phyloP scores from a whole-genome alignment of 2,329 filamentous ascomycete species.

The Sporothrix schenckii region DNA sequence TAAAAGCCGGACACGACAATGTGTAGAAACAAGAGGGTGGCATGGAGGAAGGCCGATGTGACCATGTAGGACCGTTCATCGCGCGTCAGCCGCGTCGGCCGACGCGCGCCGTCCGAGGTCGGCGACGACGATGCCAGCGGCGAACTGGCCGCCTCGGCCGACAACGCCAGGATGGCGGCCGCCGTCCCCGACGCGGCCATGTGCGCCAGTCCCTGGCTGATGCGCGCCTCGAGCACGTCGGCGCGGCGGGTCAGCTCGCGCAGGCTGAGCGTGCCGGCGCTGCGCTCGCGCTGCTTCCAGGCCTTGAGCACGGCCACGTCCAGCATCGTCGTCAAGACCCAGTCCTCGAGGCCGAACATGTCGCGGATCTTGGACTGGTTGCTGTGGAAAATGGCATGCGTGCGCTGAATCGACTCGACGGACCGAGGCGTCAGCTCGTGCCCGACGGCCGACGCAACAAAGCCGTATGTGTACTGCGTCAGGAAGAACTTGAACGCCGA shows the following conservation, averaged over 20 bases:
- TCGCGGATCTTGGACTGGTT: constrained; percentile 26
- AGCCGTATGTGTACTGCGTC: constrained; percentile 27
- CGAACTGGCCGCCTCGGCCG: neutral
- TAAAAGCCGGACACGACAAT: constrained; percentile 29
- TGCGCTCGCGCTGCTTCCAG: constrained; percentile 30
- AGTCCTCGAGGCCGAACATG: constrained; percentile 29
- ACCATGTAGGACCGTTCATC: constrained; percentile 29
- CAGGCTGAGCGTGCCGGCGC: constrained; percentile 28
- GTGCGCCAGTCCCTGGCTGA: constrained; percentile 6
- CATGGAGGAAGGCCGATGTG: constrained; percentile 25
- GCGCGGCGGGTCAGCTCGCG: constrained; percentile 26
- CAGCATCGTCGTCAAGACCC: constrained; percentile 27
- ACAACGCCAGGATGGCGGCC: neutral
- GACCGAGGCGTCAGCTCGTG: constrained; percentile 26
- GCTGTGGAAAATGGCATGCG: constrained; percentile 29
- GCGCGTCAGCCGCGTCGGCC: neutral
- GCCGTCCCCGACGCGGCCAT: constrained; percentile 23
- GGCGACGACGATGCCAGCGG: neutral
- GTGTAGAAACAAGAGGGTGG: constrained; percentile 22
- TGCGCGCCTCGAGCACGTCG: constrained; percentile 23
- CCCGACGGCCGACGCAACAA: constrained; percentile 23
- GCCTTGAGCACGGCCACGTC: constrained; percentile 28
- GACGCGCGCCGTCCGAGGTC: neutral
- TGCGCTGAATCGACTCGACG: constrained; percentile 28
- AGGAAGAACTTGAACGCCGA: constrained; percentile 29